Percentiles rank a stretch among this genome's conserved stretches.
Conservation (phyloP, 2,329 filamentous ascomycete genomes). For the Daldinia sp. region DNA sequence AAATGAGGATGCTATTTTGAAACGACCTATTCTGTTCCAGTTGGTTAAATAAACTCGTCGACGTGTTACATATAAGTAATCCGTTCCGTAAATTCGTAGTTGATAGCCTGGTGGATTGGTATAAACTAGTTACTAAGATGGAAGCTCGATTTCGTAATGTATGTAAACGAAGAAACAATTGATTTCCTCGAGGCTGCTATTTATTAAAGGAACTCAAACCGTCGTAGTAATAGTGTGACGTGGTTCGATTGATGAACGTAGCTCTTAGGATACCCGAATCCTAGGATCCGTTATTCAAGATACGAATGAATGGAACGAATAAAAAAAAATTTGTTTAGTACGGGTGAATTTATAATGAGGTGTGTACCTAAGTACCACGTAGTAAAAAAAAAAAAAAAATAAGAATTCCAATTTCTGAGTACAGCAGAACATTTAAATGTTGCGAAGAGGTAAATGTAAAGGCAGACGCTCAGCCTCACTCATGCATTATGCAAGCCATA, state of each 20-base stretch:
- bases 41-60: not conserved
- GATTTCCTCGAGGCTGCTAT: not conserved
- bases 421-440: constrained; percentile 17
- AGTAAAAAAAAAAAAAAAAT: too few species aligned
- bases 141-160: not conserved
- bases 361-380: not conserved
- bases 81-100: not conserved
- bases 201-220: not conserved
- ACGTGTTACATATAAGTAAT: constrained; percentile 16
- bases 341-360: constrained; percentile 5
- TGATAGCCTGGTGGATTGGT: too few species aligned
- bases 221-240: not conserved
- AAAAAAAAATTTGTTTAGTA: not conserved
- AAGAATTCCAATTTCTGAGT: not conserved
- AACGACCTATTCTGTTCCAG: constrained; percentile 14
- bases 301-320: not conserved
- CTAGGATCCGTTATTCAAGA: not conserved
- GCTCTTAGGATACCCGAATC: too few species aligned
- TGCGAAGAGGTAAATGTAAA: constrained; percentile 6
- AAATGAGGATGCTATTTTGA: constrained; percentile 24
- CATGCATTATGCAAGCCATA: constrained; percentile 35
- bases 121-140: not conserved
- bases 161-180: not conserved
- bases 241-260: not conserved
- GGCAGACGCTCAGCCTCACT: constrained; percentile 28